Percentiles rank a stretch among this genome's conserved stretches.
phyloP scores from a whole-genome alignment of 2,329 filamentous ascomycete genomes.

The Aspergillus quadrilineatus region DNA sequence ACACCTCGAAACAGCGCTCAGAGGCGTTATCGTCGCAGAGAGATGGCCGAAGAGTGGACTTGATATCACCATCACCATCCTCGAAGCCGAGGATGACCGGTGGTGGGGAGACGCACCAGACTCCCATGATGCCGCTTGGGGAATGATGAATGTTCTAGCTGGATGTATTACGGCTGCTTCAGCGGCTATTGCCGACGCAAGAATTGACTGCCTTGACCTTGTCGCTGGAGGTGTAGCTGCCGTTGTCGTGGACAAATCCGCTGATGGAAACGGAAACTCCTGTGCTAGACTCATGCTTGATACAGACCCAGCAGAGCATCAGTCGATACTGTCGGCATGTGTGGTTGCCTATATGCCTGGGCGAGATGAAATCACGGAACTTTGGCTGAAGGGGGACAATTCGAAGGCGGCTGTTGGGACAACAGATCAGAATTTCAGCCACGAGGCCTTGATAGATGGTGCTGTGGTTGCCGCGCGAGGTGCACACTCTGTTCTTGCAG shows the following conservation, averaged over 20 bases:
- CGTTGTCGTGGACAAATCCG: conserved; percentile 54
- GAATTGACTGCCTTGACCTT: conserved; percentile 91
- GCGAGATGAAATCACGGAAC: conserved; percentile 86
- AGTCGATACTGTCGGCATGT: conserved; percentile 74
- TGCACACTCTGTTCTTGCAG: conserved; percentile 59
- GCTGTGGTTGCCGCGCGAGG: conserved; percentile 63
- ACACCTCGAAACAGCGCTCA: conserved; percentile 85
- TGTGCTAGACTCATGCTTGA: conserved; percentile 62
- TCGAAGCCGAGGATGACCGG: conserved; percentile 86
- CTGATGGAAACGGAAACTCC: conserved; percentile 21
- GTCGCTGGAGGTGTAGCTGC: conserved; percentile 88
- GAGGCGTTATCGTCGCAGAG: conserved; percentile 87
- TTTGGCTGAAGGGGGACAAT: conserved; percentile 84
- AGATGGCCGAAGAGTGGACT: conserved; percentile 98
- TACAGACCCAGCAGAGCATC: conserved; percentile 77
- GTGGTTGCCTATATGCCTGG: conserved; percentile 85
- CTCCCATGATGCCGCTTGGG: conserved; percentile 66
- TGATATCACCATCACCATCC: conserved; percentile 88
- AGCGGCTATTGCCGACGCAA: conserved; percentile 88
- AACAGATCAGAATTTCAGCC: conserved; percentile 39
- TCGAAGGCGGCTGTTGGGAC: conserved; percentile 30
- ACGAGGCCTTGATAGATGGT: conserved; percentile 60
- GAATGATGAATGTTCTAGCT: conserved; percentile 85
- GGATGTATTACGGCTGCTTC: conserved; percentile 93
- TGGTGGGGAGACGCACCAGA: conserved; percentile 60